These are phyloP conservation scores for Leishmania tarentolae DNA, from an alignment of 208 protist genomes.

Conservation along the genomic window DNA sequence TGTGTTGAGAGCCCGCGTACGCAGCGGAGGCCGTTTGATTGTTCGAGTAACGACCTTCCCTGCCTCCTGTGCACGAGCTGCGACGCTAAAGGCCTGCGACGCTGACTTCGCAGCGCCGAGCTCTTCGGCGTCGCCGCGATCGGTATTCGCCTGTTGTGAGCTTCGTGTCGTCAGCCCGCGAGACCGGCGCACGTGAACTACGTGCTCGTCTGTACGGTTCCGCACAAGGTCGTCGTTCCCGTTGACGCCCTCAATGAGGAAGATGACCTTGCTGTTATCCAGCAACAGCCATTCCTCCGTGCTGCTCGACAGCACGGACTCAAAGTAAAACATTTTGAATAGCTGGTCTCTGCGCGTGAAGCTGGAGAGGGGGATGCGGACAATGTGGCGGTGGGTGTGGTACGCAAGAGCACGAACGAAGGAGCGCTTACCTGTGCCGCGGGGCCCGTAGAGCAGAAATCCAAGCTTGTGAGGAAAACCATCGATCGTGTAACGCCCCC, in stretches of 20 bases:
- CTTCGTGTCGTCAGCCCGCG: conserved; percentile 16
- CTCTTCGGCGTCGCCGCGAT: no score
- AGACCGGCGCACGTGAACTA: conserved; percentile 4
- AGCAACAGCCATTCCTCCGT: conserved; percentile 24
- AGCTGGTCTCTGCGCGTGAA: conserved; percentile 22
- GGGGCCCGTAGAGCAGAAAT: conserved; percentile 31
- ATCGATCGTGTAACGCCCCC: conserved; percentile 24
- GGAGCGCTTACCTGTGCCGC: conserved; percentile 33
- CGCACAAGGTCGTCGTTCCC: conserved; percentile 13
- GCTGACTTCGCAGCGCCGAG: neutral
- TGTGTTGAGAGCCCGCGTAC: neutral
- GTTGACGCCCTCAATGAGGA: conserved; percentile 34
- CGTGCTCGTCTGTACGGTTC: neutral
- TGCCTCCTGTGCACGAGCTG: neutral
- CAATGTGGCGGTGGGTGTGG: conserved; percentile 32
- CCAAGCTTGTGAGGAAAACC: conserved; percentile 33
- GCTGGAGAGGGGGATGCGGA: conserved; percentile 18
- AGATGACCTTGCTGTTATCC: conserved; percentile 30
- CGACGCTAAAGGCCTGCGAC: neutral
- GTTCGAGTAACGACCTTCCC: no score
- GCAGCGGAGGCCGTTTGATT: neutral
- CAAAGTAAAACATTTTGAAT: conserved; percentile 25
- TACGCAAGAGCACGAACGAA: conserved; percentile 30
- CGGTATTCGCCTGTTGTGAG: no score
- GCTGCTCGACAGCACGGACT: neutral